phyloP scores from a whole-genome alignment of 106 monocot species.

The Acanthochlamys bracteata region DNA sequence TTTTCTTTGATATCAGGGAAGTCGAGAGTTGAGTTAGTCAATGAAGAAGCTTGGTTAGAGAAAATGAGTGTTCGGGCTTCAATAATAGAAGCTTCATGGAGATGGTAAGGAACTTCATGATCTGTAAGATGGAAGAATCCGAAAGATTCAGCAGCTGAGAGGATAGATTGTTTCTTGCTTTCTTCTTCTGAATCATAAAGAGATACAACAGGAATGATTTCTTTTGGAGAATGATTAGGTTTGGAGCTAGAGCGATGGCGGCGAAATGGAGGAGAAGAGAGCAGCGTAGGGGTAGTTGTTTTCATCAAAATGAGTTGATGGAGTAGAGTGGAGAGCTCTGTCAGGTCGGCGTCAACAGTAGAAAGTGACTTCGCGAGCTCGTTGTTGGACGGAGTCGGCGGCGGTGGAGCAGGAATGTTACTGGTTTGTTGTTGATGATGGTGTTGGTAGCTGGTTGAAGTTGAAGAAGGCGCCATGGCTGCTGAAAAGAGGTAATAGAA shows the following conservation, averaged over 20 bases:
- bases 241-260: neutral
- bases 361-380: neutral
- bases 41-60: neutral
- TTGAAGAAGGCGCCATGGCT: conserved; percentile 7
- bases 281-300: conserved; percentile 12
- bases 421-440: neutral
- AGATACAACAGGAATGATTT: conserved; percentile 15
- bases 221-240: neutral
- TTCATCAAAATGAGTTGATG: conserved; percentile 12
- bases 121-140: conserved; percentile 52
- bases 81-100: conserved; percentile 12
- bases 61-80: conserved; percentile 9
- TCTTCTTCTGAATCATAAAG: conserved; percentile 1
- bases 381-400: conserved; percentile 44
- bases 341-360: conserved; percentile 7
- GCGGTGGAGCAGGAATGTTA: conserved; percentile 28
- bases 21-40: conserved; percentile 7
- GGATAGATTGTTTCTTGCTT: conserved; percentile 10
- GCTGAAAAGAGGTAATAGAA: neutral
- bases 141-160: conserved; percentile 13
- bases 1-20: conserved; percentile 10
- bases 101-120: conserved; percentile 30
- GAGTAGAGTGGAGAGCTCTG: conserved; percentile 33
- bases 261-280: conserved; percentile 4
- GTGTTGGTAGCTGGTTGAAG: neutral